These are phyloP conservation scores for Nepenthes alata DNA, from an alignment of 179 eudicot genomes.

Conservation along the genomic window DNA sequence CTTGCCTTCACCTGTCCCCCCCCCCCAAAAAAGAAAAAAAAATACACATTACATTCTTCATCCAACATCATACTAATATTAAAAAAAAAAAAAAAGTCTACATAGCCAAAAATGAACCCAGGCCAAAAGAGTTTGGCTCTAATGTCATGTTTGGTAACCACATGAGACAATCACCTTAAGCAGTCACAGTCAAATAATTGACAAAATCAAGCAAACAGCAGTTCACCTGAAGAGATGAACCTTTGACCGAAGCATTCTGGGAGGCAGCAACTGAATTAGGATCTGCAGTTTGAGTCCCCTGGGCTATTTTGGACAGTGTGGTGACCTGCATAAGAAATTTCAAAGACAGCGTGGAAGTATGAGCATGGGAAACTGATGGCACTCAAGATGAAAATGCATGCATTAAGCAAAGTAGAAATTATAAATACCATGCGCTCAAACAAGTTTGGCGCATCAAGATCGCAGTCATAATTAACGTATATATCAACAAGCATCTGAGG, in stretches of 20 bases:
- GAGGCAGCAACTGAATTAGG: conserved; percentile 64
- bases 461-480: conserved; percentile 92
- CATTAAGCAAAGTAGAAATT: not conserved
- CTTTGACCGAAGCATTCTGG: conserved; percentile 68
- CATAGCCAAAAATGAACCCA: too few species aligned
- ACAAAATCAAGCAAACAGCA: conserved; percentile 1
- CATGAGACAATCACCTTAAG: too few species aligned
- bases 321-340: conserved; percentile 41
- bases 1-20: too few species aligned
- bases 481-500: conserved; percentile 94
- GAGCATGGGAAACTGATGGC: not conserved
- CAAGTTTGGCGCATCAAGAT: conserved; percentile 82
- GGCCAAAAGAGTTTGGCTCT: too few species aligned
- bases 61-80: too few species aligned
- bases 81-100: too few species aligned
- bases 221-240: conserved; percentile 85
- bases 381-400: not conserved
- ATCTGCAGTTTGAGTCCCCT: conserved; percentile 77
- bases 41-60: too few species aligned
- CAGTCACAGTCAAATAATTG: too few species aligned
- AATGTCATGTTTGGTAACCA: too few species aligned
- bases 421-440: conserved; percentile 77
- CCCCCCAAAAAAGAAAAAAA: too few species aligned
- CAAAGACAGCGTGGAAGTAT: conserved; percentile 1
- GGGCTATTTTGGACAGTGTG: conserved; percentile 74